A percentile compares a stretch with the other conserved stretches of the same genome.
These are phyloP conservation scores for Scedosporium dehoogii DNA, from an alignment of 2,329 filamentous ascomycete genomes.

Conservation along the genomic window DNA sequence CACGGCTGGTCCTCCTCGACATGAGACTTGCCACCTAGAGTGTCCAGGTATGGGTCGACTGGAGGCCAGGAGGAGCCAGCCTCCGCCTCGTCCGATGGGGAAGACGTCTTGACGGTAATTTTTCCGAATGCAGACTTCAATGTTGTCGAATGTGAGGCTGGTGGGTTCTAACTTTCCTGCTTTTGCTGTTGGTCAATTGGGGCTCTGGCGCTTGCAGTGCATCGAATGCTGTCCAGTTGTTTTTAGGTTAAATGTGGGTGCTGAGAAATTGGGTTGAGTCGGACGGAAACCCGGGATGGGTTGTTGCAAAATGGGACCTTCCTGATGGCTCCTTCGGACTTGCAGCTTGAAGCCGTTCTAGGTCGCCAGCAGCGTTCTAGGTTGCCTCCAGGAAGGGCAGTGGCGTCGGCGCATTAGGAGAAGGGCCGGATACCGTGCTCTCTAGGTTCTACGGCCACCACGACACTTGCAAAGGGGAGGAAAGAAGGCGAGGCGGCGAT, in stretches of 20 bases:
- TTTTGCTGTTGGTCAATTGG: neutral
- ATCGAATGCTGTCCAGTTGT: neutral
- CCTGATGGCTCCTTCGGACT: no score
- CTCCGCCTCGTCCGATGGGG: neutral
- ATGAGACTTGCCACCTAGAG: neutral
- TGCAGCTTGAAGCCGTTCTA: neutral
- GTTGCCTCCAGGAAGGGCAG: neutral
- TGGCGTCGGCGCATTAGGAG: neutral
- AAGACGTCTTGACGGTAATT: slow-evolving; percentile 5
- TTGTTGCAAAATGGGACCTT: no score
- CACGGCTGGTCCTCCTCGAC: neutral
- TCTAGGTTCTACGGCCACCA: neutral
- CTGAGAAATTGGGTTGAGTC: no score
- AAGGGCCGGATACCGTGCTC: neutral
- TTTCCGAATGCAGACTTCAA: neutral
- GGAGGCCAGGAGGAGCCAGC: slow-evolving; percentile 3
- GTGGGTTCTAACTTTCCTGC: neutral
- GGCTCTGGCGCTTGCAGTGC: neutral
- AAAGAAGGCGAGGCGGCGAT: no score
- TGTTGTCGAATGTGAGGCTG: neutral
- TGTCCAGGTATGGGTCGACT: neutral
- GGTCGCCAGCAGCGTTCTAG: neutral
- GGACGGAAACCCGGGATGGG: neutral
- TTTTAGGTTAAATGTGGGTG: neutral
- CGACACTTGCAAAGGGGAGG: no score